A percentile compares a stretch with the other conserved stretches of the same genome.
These are phyloP conservation scores for Nothopassalora personata DNA, from an alignment of 2,329 filamentous ascomycete genomes.

Conservation along the genomic window DNA sequence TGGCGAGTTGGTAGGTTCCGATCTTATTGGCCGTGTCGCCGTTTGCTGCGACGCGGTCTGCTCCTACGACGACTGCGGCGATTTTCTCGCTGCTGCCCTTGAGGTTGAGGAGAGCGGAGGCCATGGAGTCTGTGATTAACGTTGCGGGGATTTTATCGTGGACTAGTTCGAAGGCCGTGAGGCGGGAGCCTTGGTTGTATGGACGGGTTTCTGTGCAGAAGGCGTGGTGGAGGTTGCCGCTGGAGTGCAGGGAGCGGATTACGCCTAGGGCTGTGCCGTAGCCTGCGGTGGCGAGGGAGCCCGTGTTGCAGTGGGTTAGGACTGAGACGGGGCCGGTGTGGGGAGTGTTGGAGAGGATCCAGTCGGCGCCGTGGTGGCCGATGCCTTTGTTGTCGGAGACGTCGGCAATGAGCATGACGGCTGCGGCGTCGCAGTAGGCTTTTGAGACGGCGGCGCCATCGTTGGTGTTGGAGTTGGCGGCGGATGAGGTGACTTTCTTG, in stretches of 20 bases:
- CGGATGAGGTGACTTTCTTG: conserved; percentile 56
- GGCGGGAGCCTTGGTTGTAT: conserved; percentile 92
- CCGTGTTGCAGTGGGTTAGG: conserved; percentile 96
- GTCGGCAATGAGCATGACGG: conserved; percentile 81
- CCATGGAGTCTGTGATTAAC: conserved; percentile 95
- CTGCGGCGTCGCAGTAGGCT: conserved; percentile 73
- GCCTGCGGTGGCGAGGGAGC: conserved; percentile 93
- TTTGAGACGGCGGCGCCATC: conserved; percentile 54
- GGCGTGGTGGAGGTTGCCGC: conserved; percentile 66
- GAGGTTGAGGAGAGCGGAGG: conserved; percentile 70
- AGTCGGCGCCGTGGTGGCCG: conserved; percentile 74
- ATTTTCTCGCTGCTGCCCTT: conserved; percentile 61
- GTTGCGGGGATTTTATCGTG: conserved; percentile 89
- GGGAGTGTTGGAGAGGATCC: conserved; percentile 60
- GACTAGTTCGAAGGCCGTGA: conserved; percentile 95
- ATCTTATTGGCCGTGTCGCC: conserved; percentile 99
- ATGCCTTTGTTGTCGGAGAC: conserved; percentile 82
- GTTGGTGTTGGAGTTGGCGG: conserved; percentile 38
- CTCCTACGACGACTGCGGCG: conserved; percentile 84
- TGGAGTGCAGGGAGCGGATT: conserved; percentile 71
- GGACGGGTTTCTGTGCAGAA: conserved; percentile 96
- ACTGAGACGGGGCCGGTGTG: conserved; percentile 63
- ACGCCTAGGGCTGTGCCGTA: conserved; percentile 95
- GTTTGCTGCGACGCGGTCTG: conserved; percentile 90
- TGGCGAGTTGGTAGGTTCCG: conserved; percentile 86